Evolutionary conservation across 306 rosid species (phyloP), one percentile per base, ranked within the genome.

Genomic region (Castanopsis chinensis): DNA sequence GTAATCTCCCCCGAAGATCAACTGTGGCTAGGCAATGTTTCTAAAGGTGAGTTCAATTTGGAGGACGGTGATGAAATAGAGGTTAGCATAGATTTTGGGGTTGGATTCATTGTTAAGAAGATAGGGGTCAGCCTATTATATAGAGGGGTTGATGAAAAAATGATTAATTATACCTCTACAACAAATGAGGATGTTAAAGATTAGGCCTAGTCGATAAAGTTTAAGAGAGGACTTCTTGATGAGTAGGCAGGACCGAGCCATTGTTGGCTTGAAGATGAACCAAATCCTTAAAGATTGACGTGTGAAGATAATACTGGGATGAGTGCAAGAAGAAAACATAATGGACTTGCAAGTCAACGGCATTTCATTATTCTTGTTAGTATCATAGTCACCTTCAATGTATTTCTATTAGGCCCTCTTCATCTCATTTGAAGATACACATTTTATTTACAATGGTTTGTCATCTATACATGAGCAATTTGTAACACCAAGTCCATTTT

Each of bases 21-120:
- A 9, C 23, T 83, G 2, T 83, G 86, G 86, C 81, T 69, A 49
- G 78, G 67, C 25, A 82, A 53, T 12, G 18, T 83, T 5, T 60
- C 78, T 15, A 83, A 75, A 25, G 11, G 30, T 3, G 2, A 3
- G 13, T 54, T 74, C 61, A 79, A 74, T 11, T 33, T 79, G 49
- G 80, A 79, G 65, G 51, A 19, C 0, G 81, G 81, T 5, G 86
- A 83, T 41, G 25, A 35, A 21, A 64, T 79, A 3, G 41, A 61
- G 28, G 49, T 83, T 68, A 70, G 5, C 6, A 52, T 63, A 2
- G 75, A 35, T 49, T 73, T 78, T 61, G 83, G 80, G 17, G 6
- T 45, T 4, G 4, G 30, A 21, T 53, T 74, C 56, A 9, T 13
- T 1, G 83, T 83, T 37, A 83, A 78, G 41, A 78, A 78, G n/a